Evolutionary conservation across 352 stramenopile species (phyloP), one percentile per base, ranked within the genome.

Genomic region (Phytopythium montanum): DNA sequence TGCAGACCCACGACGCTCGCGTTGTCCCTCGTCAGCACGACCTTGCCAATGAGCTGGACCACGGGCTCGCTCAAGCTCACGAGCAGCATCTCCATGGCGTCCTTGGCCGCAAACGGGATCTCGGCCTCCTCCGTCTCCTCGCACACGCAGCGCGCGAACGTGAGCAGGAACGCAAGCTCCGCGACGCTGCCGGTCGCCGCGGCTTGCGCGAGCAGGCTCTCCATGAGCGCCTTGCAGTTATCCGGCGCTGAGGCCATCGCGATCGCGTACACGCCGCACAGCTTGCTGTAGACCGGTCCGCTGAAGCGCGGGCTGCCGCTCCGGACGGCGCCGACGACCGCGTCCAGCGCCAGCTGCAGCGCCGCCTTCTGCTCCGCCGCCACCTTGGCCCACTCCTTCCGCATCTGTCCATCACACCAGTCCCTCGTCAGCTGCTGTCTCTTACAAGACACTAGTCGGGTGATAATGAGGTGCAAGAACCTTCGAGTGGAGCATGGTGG

Each of bases 401-500:
- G 79, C 38, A 66, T 59, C 70, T 79, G 45, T 28, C 9, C 29
- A 34, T 34, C 29, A 34, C 29, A 9, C 29, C 29, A 14, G 19
- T 50, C 31, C 5, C 5, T 36, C 29, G 29, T 34, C 29, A 34
- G 29, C 9, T 34, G 29, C 29, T 34, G 29, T 9, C 9, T n/a
- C n/a, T n/a, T n/a, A n/a, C 29, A 34, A 34, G 29, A 34, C 29
- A 9, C 5, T 4, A 34, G 29, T 34, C 29, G 29, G 29, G 29
- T 9, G 29, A 34, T 9, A 34, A 34, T 34, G 29, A 34, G 9
- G 5, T 9, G 29, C 29, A 4, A 34, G 9, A 9, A 87, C 72
- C 60, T 91, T 91, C 19, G 73, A 69, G 61, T 91, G 81, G 21
- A 91, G 48, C 77, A 91, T 87, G 55, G 88, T 91, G 55, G 81